Base-by-base conservation (phyloP, 257 asterid species). In the Solanum corneliomulleri region DNA sequence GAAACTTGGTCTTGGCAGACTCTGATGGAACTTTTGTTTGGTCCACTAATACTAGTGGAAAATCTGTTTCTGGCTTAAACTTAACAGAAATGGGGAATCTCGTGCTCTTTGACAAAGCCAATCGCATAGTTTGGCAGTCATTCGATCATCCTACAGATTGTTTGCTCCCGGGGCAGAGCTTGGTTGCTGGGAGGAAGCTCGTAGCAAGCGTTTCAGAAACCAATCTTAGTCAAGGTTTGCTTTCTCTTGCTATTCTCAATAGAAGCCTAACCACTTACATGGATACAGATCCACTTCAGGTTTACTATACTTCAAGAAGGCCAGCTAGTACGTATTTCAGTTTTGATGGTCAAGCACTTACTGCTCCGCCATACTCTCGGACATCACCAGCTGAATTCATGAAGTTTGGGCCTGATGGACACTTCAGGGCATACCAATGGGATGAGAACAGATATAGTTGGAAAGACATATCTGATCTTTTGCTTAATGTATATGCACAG, bases 61-160 rank as follows among this genome's bases (percentile, higher is more conserved):
- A 71, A 60, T 88, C 87, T 31, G 88, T 89, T 35, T 60, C 47
- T 0, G 88, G 91, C 8, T 56, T 89, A 18, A 81, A 47, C 10
- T 3, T 85, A 9, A 37, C 77, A 37, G 77, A 42, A 3, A 85
- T 0, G 3, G 91, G 91, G 2, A 87, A 89, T 81, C 83, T 87
- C 4, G 89, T 87, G 33, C 62, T 89, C 11, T 72, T 39, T 45
- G 78, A 88, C 12, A 27, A 68, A 1, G 33, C 8, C 14, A 83
- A 89, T 9, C 78, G n/a, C 62, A 72, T 69, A 68, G 4, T 87
- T 13, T 89, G 91, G 87, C 91, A 87, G 12, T 87, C 88, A 71
- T 89, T 69, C 60, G 86, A 87, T 81, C 64, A 89, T 70, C 91
- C 89, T 5, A 41, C 52, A 0, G 86, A 89, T 68, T 84, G 77